Percentiles rank a stretch among this genome's conserved stretches.
These are phyloP conservation scores for Boletus subcaerulescens DNA, from an alignment of 768 basidiomycete species.

Conservation along the genomic window DNA sequence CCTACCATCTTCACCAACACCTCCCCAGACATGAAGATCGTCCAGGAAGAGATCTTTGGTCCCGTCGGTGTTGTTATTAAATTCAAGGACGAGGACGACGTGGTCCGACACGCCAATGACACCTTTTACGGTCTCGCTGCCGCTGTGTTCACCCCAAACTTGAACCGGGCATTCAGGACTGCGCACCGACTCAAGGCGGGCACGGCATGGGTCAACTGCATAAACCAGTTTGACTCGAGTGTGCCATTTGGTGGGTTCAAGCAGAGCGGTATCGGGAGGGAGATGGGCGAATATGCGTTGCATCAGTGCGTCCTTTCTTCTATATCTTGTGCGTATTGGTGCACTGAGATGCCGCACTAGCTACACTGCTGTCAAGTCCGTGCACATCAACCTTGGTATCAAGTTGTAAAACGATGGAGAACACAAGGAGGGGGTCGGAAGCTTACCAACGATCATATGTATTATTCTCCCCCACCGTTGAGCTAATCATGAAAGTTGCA, in stretches of 20 bases:
- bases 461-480: not conserved
- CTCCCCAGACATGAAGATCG: constrained; percentile 70
- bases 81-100: constrained; percentile 69
- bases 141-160: constrained; percentile 78
- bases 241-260: constrained; percentile 88
- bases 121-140: constrained; percentile 84
- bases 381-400: constrained; percentile 49
- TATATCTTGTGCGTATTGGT: not conserved
- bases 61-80: constrained; percentile 75
- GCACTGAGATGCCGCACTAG: not conserved
- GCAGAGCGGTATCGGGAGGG: constrained; percentile 78
- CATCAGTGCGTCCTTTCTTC: constrained; percentile 40
- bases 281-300: constrained; percentile 74
- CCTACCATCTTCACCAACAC: constrained; percentile 76
- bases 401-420: constrained; percentile 11
- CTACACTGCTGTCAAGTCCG: constrained; percentile 23
- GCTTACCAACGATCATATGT: not conserved
- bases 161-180: constrained; percentile 68
- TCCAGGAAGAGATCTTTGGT: constrained; percentile 74
- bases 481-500: too few species aligned
- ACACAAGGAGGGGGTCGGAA: not conserved
- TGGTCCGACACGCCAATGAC: constrained; percentile 77
- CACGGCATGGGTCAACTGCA: constrained; percentile 62
- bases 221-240: constrained; percentile 28
- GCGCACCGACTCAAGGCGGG: constrained; percentile 80